Conservation (phyloP, 176 grass and related monocot species). For the Dendrocalamus sinicus region DNA sequence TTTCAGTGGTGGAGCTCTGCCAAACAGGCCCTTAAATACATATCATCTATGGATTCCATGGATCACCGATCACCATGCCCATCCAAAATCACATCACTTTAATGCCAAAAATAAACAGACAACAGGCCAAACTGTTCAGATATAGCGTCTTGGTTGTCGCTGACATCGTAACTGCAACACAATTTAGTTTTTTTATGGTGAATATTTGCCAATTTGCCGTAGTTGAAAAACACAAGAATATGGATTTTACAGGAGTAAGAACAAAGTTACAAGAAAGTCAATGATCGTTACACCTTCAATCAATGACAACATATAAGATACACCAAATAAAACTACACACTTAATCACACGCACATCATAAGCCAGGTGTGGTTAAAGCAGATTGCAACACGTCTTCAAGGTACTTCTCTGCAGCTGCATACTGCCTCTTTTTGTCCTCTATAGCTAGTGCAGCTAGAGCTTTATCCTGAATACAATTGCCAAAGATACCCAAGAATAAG, state of each 20-base stretch:
- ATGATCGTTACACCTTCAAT: slow-evolving; percentile 29
- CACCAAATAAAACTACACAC: slow-evolving; percentile 35
- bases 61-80: not conserved
- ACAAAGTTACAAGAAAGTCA: slow-evolving; percentile 31
- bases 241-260: slow-evolving; percentile 37
- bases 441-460: slow-evolving; percentile 94
- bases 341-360: slow-evolving; percentile 53
- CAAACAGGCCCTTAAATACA: too few species aligned
- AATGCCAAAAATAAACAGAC: not conserved
- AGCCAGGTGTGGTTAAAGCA: slow-evolving; percentile 68
- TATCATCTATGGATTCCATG: not conserved
- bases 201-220: not conserved
- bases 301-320: slow-evolving; percentile 40
- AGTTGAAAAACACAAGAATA: slow-evolving; percentile 11
- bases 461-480: slow-evolving; percentile 81
- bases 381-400: slow-evolving; percentile 94
- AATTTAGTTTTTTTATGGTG: slow-evolving; percentile 31
- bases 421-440: slow-evolving; percentile 96
- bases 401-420: slow-evolving; percentile 97
- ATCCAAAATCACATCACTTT: not conserved
- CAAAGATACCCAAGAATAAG: slow-evolving; percentile 35
- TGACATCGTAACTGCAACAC: not conserved
- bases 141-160: not conserved
- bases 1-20: too few species aligned
- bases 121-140: not conserved